Conservation (phyloP, 768 basidiomycete genomes). For the Trametes punicea region DNA sequence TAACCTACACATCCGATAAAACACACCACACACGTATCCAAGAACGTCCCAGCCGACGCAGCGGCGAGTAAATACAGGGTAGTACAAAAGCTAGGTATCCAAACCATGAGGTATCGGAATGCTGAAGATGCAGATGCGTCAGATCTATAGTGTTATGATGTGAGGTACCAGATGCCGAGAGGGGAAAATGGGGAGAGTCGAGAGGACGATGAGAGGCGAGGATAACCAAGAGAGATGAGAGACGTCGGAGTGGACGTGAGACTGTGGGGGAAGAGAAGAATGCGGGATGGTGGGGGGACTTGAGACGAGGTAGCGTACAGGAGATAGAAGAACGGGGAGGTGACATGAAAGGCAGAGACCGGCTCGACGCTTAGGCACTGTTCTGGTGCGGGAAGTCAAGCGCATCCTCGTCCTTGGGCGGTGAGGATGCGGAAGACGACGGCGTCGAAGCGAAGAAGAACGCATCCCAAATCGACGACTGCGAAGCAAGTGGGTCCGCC, state of each 20-base stretch:
- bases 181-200: not conserved
- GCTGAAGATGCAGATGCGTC: not conserved
- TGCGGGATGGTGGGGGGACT: not conserved
- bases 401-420: not conserved
- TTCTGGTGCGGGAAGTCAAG: not conserved
- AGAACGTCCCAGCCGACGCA: not conserved
- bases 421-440: not conserved
- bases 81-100: not conserved
- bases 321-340: not conserved
- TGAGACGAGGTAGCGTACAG: not conserved
- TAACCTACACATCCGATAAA: slow-evolving; percentile 1
- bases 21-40: not conserved
- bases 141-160: not conserved
- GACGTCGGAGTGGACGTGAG: not conserved
- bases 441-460: not conserved
- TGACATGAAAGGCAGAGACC: no score
- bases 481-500: not conserved
- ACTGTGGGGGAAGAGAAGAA: not conserved
- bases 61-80: not conserved
- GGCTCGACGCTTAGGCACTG: not conserved
- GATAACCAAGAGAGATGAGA: not conserved
- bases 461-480: not conserved
- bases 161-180: not conserved
- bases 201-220: not conserved
- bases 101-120: not conserved